Base-by-base conservation (phyloP, 495 filamentous ascomycete species). In the Xylaria flabelliformis region DNA sequence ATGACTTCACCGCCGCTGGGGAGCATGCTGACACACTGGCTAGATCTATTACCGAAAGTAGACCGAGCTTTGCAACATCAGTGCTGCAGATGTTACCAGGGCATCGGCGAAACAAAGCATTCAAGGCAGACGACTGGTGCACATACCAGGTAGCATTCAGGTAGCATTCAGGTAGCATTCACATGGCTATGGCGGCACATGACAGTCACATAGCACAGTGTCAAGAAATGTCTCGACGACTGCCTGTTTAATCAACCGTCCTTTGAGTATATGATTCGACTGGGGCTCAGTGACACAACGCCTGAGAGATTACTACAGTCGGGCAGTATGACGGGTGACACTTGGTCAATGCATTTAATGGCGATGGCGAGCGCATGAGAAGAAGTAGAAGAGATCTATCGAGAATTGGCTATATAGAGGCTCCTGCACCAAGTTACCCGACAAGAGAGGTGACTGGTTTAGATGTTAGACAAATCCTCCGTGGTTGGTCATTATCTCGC, bases 41-140 rank as follows among this genome's bases (percentile, higher is more conserved):
- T 81, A 91, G 89, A 88, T 91, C 61, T 92, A 90, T 72, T 92
- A 92, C 77, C 84, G 90, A 63, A 92, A 92, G 72, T 91, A 84
- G 70, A 15, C 71, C 56, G 56, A 69, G 26, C 56, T 44, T 41
- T 39, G 51, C 32, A 21, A 67, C 51, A 67, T 19, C 15, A 39
- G 24, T 36, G 21, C 51, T 24, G 62, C 24, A 8, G 46, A 59
- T 34, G 24, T 32, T 59, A 51, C 63, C n/a, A 61, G 51, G 42
- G n/a, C 15, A 4, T 39, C 44, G 29, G 51, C 39, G n/a, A 67
- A 19, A 67, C 62, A 50, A 67, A 66, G 7, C 32, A 34, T 42
- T 24, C 24, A 39, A 26, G 51, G 63, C 26, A 67, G 55, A 50
- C 41, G n/a, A 46, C 67, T 15, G 61, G 71, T 72, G 58, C 29